These are phyloP conservation scores for Myxozyma melibiosi DNA, from an alignment of 805 yeast species.

Conservation along the genomic window DNA sequence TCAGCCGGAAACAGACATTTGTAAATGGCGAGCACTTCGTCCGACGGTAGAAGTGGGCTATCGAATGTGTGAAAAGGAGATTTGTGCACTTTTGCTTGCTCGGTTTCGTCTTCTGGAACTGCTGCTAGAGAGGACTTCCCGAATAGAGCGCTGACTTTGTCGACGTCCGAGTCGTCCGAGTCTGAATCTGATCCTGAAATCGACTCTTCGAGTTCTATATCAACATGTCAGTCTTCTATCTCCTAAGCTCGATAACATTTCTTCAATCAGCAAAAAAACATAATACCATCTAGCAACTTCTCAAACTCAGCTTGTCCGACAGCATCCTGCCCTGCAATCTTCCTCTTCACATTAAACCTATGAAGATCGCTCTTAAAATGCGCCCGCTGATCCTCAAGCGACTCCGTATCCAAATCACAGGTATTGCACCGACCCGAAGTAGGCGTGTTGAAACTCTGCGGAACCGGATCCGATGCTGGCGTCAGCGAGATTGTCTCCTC, in stretches of 20 bases:
- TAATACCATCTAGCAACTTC: conserved; percentile 51
- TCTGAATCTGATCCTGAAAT: conserved; percentile 58
- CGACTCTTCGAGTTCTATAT: conserved; percentile 41
- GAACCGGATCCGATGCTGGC: not conserved
- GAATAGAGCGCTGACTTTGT: conserved; percentile 11
- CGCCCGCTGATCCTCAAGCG: conserved; percentile 35
- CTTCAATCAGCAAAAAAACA: conserved; percentile 24
- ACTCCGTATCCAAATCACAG: conserved; percentile 1
- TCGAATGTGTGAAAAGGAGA: conserved; percentile 24
- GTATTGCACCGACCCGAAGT: conserved; percentile 2
- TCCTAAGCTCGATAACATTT: not conserved
- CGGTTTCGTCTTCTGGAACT: conserved; percentile 35
- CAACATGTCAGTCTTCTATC: not conserved
- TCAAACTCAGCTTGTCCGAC: conserved; percentile 64
- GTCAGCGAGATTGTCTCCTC: not conserved
- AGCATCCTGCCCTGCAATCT: conserved; percentile 48
- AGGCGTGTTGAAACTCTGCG: not conserved
- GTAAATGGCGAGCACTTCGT: conserved; percentile 29
- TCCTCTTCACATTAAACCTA: conserved; percentile 60
- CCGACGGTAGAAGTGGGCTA: conserved; percentile 17
- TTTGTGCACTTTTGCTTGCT: conserved; percentile 30
- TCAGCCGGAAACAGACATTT: conserved; percentile 36
- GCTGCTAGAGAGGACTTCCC: conserved; percentile 13
- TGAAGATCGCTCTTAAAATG: conserved; percentile 65
- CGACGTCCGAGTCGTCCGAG: conserved; percentile 39